phyloP scores from a whole-genome alignment of 2,329 filamentous ascomycete genomes.

The Scedosporium dehoogii region DNA sequence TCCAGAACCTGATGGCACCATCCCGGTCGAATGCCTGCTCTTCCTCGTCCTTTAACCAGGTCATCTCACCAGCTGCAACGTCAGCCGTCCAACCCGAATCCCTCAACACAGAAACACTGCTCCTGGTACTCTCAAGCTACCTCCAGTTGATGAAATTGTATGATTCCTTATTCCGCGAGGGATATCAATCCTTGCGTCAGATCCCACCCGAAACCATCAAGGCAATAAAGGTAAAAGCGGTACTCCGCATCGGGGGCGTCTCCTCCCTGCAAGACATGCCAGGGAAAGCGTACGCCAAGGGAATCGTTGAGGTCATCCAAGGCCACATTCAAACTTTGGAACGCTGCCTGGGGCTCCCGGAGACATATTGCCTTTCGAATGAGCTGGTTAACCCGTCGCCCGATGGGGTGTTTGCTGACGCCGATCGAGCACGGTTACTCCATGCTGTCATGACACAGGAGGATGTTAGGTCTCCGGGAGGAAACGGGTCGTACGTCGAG shows the following conservation, averaged over 20 bases:
- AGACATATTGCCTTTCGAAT: slow-evolving; percentile 13
- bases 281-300: slow-evolving; percentile 13
- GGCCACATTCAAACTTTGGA: slow-evolving; percentile 13
- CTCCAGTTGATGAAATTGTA: slow-evolving; percentile 14
- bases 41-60: neutral
- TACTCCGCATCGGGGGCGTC: slow-evolving; percentile 14
- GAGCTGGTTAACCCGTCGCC: slow-evolving; percentile 9
- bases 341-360: slow-evolving; percentile 13
- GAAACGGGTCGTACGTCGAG: slow-evolving; percentile 13
- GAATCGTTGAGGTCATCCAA: slow-evolving; percentile 14
- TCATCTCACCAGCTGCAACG: neutral
- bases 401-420: slow-evolving; percentile 11
- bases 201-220: slow-evolving; percentile 9
- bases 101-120: slow-evolving; percentile 12
- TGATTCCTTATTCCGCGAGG: slow-evolving; percentile 12
- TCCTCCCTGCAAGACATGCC: slow-evolving; percentile 15
- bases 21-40: neutral
- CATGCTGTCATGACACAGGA: slow-evolving; percentile 12
- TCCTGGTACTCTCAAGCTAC: slow-evolving; percentile 13
- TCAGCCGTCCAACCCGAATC: slow-evolving; percentile 5
- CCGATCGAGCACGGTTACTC: slow-evolving; percentile 13
- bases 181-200: slow-evolving; percentile 11
- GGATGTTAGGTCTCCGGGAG: slow-evolving; percentile 13
- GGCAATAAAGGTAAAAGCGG: slow-evolving; percentile 15
- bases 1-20: slow-evolving; percentile 10